Evolutionary conservation across 202 grass and related monocot genomes (phyloP).

Genomic region (Carex arenaria): DNA sequence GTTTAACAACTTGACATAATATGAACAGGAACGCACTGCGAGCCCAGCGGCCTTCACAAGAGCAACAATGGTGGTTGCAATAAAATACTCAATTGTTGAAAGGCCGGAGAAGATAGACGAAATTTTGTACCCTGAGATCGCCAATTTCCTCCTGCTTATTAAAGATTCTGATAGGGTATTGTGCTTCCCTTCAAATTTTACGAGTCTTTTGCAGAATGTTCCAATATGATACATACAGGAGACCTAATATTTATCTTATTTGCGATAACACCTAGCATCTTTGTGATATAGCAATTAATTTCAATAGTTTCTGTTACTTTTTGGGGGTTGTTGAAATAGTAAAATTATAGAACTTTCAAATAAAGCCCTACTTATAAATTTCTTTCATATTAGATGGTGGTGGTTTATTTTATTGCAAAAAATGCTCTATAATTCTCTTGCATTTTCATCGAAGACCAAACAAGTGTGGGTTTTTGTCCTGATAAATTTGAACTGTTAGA

Average conservation of each 20-base stretch:
- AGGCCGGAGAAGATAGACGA: constrained; percentile 89
- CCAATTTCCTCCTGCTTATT: constrained; percentile 92
- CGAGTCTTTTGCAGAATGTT: neutral
- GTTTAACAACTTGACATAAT: constrained; percentile 15
- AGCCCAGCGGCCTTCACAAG: constrained; percentile 88
- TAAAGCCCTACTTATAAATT: neutral
- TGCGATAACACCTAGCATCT: neutral
- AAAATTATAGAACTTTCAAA: neutral
- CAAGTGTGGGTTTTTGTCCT: neutral
- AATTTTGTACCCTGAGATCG: constrained; percentile 80
- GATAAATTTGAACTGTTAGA: neutral
- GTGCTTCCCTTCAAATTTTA: neutral
- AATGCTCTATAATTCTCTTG: neutral
- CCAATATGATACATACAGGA: neutral
- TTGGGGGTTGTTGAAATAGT: neutral
- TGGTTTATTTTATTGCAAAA: neutral
- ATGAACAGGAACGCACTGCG: constrained; percentile 60
- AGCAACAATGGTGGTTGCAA: constrained; percentile 91
- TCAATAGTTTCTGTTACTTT: neutral
- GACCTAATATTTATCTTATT: neutral
- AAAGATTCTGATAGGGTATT: constrained; percentile 89
- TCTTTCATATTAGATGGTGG: neutral
- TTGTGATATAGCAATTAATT: neutral
- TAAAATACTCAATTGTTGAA: constrained; percentile 99
- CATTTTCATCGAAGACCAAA: neutral